Evolutionary conservation across 768 basidiomycete genomes (phyloP).

Genomic region (Lactarius trivialis): DNA sequence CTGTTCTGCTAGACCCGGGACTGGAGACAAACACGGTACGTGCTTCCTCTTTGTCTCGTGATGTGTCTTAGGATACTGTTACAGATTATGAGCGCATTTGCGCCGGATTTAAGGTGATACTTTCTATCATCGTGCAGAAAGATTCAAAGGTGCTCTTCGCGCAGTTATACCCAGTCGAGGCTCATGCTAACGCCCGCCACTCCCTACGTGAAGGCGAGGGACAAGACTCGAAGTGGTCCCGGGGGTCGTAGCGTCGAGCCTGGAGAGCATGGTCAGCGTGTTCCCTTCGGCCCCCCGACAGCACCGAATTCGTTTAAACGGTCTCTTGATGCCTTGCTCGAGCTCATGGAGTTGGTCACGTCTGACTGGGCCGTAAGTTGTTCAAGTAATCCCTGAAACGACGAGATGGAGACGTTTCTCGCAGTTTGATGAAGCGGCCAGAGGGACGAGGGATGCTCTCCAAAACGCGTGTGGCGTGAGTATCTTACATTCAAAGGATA

Average conservation of each 20-base stretch:
- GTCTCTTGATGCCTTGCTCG: conserved; percentile 3
- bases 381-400: neutral
- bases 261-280: neutral
- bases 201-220: neutral
- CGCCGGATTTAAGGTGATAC: neutral
- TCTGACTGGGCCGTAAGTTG: neutral
- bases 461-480: conserved; percentile 6
- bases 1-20: neutral
- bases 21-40: conserved; percentile 11
- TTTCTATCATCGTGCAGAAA: neutral
- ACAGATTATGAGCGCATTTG: conserved; percentile 5
- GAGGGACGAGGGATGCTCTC: neutral
- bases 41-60: neutral
- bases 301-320: conserved; percentile 8
- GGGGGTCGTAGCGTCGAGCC: neutral
- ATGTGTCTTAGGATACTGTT: neutral
- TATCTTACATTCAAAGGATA: neutral
- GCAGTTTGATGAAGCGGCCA: neutral
- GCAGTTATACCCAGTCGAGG: neutral
- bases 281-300: conserved; percentile 5
- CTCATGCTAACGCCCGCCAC: neutral
- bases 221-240: neutral
- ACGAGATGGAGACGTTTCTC: neutral
- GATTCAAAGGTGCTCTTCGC: neutral
- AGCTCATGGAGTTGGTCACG: conserved; percentile 1